A percentile compares a stretch with the other conserved stretches of the same genome.
Evolutionary conservation across 139 green algal genomes (phyloP).

Genomic region (Cymbomonas tetramitiformis): DNA sequence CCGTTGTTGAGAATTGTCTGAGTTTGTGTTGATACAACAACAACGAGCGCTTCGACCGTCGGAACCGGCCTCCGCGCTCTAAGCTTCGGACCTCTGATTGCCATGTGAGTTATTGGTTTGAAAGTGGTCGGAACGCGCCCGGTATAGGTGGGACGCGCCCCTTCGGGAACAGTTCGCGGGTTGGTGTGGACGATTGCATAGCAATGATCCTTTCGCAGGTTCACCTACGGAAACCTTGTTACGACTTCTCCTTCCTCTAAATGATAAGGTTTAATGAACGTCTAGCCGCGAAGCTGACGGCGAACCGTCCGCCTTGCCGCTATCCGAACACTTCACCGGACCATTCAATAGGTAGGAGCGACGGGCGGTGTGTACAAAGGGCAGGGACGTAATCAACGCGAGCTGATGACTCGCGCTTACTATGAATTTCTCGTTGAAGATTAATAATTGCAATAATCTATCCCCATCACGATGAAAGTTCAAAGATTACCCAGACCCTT

Average conservation of each 20-base stretch:
- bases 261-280: constrained; percentile 27
- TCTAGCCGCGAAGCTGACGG: constrained; percentile 14
- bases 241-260: constrained; percentile 32
- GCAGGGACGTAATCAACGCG: too few relatives aligned
- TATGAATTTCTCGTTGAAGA: constrained; percentile 95
- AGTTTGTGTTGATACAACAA: constrained; percentile 18
- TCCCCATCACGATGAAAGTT: constrained; percentile 85
- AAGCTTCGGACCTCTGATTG: too few relatives aligned
- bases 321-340: constrained; percentile 16
- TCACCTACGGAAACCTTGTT: constrained; percentile 31
- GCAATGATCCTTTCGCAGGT: too few relatives aligned
- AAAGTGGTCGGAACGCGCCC: too few relatives aligned
- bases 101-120: too few relatives aligned
- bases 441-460: constrained; percentile 96
- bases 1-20: constrained; percentile 71
- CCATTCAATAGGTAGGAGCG: too few relatives aligned
- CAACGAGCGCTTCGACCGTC: not conserved
- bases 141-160: too few relatives aligned
- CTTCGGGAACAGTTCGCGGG: too few relatives aligned
- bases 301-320: constrained; percentile 7
- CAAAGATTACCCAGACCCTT: constrained; percentile 74
- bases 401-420: constrained; percentile 87
- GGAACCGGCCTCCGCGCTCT: too few relatives aligned
- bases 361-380: too few relatives aligned
- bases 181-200: too few relatives aligned